These are phyloP conservation scores for Medakamo hakoo DNA, from an alignment of 139 green algal genomes.

Conservation along the genomic window DNA sequence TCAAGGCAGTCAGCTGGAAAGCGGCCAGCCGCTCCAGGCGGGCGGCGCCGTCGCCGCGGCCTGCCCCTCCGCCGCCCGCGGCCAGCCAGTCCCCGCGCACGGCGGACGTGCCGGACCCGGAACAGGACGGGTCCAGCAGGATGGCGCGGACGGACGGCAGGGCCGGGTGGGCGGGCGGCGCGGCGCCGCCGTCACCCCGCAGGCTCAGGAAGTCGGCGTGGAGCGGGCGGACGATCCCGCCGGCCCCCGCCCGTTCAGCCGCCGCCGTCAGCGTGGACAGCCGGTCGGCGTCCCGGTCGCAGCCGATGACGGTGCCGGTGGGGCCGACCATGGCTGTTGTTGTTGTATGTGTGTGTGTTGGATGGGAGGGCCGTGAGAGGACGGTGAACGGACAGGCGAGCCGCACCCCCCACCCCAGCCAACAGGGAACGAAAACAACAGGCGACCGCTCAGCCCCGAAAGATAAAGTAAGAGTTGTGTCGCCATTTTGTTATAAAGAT, in stretches of 20 bases:
- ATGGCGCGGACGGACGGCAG: slow-evolving; percentile 34
- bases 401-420: too few relatives aligned
- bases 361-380: too few relatives aligned
- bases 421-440: too few relatives aligned
- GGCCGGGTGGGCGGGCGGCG: neutral
- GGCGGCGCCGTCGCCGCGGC: slow-evolving; percentile 8
- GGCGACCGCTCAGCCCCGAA: neutral
- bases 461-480: neutral
- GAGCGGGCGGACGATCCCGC: slow-evolving; percentile 14
- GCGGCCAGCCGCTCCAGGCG: slow-evolving; percentile 39
- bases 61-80: slow-evolving; percentile 2
- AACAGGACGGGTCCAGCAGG: slow-evolving; percentile 85
- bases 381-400: too few relatives aligned
- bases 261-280: slow-evolving; percentile 49
- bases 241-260: slow-evolving; percentile 31
- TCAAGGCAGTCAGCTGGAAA: slow-evolving; percentile 52
- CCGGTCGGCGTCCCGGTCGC: slow-evolving; percentile 61
- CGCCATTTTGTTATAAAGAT: neutral
- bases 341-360: slow-evolving; percentile 1
- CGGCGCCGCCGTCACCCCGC: slow-evolving; percentile 28
- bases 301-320: slow-evolving; percentile 53
- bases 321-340: slow-evolving; percentile 21
- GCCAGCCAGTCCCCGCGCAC: slow-evolving; percentile 44
- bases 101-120: slow-evolving; percentile 49
- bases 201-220: slow-evolving; percentile 76